Percentiles rank a stretch among this genome's conserved stretches.
Conservation (phyloP, 345 rosid genomes). For the Abelmoschus esculentus region DNA sequence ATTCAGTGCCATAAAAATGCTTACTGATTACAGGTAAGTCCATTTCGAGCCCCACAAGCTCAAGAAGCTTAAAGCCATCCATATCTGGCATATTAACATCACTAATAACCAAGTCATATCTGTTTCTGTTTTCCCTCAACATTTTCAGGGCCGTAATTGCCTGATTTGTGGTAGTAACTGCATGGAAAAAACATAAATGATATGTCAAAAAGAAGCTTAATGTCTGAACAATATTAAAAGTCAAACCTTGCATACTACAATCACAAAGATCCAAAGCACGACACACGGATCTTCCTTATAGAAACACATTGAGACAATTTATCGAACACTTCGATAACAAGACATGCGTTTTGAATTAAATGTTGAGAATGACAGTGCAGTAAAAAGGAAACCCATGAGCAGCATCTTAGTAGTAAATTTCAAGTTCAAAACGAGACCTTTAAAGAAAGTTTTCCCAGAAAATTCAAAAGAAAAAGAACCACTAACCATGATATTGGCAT, state of each 20-base stretch:
- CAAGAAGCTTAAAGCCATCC: constrained; percentile 78
- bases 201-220: constrained; percentile 5
- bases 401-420: background rate
- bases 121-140: constrained; percentile 49
- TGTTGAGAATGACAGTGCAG: background rate
- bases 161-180: constrained; percentile 59
- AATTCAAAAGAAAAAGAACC: background rate
- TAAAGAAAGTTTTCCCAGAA: background rate
- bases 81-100: constrained; percentile 83
- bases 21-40: constrained; percentile 82
- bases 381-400: background rate
- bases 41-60: constrained; percentile 79
- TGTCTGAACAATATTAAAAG: background rate
- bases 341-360: background rate
- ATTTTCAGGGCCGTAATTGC: constrained; percentile 46
- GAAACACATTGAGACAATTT: constrained; percentile 6
- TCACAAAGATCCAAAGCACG: constrained; percentile 12
- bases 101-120: constrained; percentile 60
- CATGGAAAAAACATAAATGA: constrained; percentile 5
- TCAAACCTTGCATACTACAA: background rate
- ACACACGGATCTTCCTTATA: constrained; percentile 3
- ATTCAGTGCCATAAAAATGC: constrained; percentile 12
- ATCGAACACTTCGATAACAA: background rate
- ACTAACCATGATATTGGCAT: constrained; percentile 62
- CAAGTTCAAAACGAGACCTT: background rate